Base-by-base conservation (phyloP, 2,329 filamentous ascomycete species). In the Neoarthrinium moseri region DNA sequence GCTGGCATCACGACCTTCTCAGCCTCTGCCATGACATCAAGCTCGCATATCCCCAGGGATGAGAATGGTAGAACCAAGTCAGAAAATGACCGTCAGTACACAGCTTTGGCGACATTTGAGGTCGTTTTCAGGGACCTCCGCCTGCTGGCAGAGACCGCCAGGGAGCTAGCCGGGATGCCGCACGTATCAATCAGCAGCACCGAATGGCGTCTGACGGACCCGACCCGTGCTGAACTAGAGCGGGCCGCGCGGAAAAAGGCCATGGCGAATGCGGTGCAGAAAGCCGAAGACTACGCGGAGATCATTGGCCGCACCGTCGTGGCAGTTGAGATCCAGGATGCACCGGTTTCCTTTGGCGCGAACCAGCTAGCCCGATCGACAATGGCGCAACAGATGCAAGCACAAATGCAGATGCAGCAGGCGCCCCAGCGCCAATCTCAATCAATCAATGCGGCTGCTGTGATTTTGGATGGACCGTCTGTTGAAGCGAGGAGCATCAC, bases 1-100 rank as follows among this genome's bases (percentile, higher is more conserved):
- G 53, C 53, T 7, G 49, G 45, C 26, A 52, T 55, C 47, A 55
- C 53, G n/a, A 40, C 51, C 18, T 55, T 55, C 48, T 45, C 51
- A 3, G 43, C 44, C 1, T 51, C 45, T 10, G 47, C 53, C 3
- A 41, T 53, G 7, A 50, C 43, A 20, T 51, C 52, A 0, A 39
- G 30, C 6, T 46, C 47, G 4, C 6, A 27, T 24, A 29, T 29
- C 8, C 43, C 49, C 10, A 18, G 30, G 15, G 27, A 32, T 27
- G 23, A 32, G 39, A 21, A 42, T n/a, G 27, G 27, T n/a, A 11
- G n/a, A 29, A 23, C 24, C 6, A 26, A 29, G 13, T n/a, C n/a
- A n/a, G 39, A 20, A 26, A 20, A 29, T 2, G 39, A 21, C 10
- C 36, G 46, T 12, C 20, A 47, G 36, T 48, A 51, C 46, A 49